Evolutionary conservation across 179 eudicot species (phyloP), one percentile per base, ranked within the genome.

Genomic region (Carnegiea gigantea): DNA sequence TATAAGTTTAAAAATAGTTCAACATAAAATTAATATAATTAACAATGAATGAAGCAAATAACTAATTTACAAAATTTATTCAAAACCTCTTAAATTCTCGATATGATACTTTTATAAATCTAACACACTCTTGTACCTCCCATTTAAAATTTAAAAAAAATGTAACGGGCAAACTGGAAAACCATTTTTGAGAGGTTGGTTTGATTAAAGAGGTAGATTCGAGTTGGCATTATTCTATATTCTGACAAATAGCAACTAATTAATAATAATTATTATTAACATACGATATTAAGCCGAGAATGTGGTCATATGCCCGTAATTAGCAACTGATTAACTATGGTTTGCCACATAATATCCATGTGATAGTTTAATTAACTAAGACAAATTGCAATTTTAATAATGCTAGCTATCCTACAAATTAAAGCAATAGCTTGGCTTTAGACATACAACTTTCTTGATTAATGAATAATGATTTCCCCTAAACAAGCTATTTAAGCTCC

Each of bases 311-410:
- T 17, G 68, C 78, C 74, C 30, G 23, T 74, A 62, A 53, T 44
- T 11, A 62, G 57, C 23, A 38, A 75, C 68, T 46, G 60, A 75
- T 20, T 28, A 40, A 40, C 9, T 2, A 74, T 60, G 83, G 73
- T 54, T 77, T 40, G 57, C 80, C 76, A 82, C 44, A 67, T 70
- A 70, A 77, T 77, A 49, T 57, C 49, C 84, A 82, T 82, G 84
- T 82, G 84, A 72, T 77, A 3, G 54, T 74, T 60, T 80, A 59
- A 80, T 80, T 70, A 53, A 33, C 38, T 77, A 38, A 26, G 36
- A 59, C 84, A 82, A 77, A 5, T 82, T 77, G 80, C 24, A 15
- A 15, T 70, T 15, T 76, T 33, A 81, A 30, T 81, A 76, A 76
- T 81, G 14, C 57, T 49, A 49, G 53, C 10, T 36, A 30, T 68